A percentile compares a stretch with the other conserved stretches of the same genome.
Evolutionary conservation across 2,329 filamentous ascomycete genomes (phyloP).

Genomic region (Macroventuria anomochaeta): DNA sequence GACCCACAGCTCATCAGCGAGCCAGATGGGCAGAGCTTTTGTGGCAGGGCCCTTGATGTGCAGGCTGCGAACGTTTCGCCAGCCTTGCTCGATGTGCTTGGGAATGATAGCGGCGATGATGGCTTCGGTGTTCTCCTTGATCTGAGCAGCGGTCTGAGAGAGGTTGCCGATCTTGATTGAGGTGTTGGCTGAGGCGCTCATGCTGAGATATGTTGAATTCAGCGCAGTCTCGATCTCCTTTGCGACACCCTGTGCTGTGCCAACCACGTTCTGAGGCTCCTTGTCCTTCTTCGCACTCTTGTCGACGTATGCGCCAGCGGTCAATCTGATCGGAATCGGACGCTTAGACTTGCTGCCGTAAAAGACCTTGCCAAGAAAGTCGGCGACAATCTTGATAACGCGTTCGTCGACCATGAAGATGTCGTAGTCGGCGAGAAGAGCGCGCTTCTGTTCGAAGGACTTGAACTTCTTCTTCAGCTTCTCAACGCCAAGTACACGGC

Average conservation of each 20-base stretch:
- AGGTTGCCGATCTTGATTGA: constrained; percentile 80
- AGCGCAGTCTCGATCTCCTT: constrained; percentile 82
- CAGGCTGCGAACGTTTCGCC: constrained; percentile 82
- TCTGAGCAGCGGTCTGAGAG: constrained; percentile 73
- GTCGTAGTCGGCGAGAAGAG: constrained; percentile 85
- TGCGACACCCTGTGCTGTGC: constrained; percentile 70
- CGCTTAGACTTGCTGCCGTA: constrained; percentile 84
- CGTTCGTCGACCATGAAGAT: constrained; percentile 93
- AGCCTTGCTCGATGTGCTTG: constrained; percentile 83
- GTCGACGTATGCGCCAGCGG: constrained; percentile 68
- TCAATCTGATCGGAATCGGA: constrained; percentile 81
- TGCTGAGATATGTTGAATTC: constrained; percentile 76
- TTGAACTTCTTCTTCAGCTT: constrained; percentile 91
- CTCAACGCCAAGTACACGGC: constrained; percentile 74
- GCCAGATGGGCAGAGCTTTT: constrained; percentile 89
- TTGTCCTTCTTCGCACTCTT: constrained; percentile 50
- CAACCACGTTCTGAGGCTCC: constrained; percentile 53
- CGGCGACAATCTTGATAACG: constrained; percentile 74
- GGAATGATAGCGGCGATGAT: constrained; percentile 70
- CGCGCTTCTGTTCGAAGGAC: constrained; percentile 80
- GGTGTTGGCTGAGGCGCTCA: constrained; percentile 79
- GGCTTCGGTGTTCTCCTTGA: constrained; percentile 80
- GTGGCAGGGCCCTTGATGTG: constrained; percentile 93
- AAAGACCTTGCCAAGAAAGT: constrained; percentile 87
- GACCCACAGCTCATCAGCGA: constrained; percentile 89